A percentile compares a stretch with the other conserved stretches of the same genome.
Conservation (phyloP, 148 eudicot genomes). For the Amaranthus hypochondriacus region DNA sequence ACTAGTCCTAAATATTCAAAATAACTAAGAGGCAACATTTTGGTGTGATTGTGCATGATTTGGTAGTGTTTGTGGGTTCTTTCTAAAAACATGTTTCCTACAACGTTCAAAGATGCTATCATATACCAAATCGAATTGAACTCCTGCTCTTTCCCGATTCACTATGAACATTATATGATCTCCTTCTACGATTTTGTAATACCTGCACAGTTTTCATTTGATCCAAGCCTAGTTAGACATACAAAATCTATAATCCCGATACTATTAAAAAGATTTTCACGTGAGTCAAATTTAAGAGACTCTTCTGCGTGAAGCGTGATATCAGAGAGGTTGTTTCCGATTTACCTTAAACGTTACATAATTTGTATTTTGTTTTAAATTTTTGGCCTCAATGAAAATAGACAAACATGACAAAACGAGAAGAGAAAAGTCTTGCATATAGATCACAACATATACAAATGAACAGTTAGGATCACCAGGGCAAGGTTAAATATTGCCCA, state of each 20-base stretch:
- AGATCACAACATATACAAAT: no score
- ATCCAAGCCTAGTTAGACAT: not conserved
- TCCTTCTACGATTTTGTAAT: slow-evolving; percentile 84
- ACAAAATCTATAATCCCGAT: not conserved
- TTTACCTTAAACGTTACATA: no score
- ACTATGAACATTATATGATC: slow-evolving; percentile 86
- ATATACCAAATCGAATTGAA: slow-evolving; percentile 82
- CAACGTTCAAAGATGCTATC: slow-evolving; percentile 89
- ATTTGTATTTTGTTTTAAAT: no score
- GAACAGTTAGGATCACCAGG: no score
- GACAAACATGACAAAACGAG: no score
- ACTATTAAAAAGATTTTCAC: no score
- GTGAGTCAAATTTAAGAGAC: no score
- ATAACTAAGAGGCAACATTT: slow-evolving; percentile 17
- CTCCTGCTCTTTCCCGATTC: slow-evolving; percentile 85
- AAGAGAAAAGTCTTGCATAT: no score
- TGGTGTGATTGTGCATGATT: slow-evolving; percentile 30
- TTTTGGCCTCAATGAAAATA: no score
- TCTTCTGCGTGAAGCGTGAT: no score
- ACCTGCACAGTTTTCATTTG: slow-evolving; percentile 47
- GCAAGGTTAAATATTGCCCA: no score
- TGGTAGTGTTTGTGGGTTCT: slow-evolving; percentile 59
- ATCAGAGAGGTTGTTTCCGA: no score
- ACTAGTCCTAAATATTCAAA: slow-evolving; percentile 14
- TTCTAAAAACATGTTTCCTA: slow-evolving; percentile 77